Conservation (phyloP, 352 stramenopile species). For the Phytopythium aichiense region DNA sequence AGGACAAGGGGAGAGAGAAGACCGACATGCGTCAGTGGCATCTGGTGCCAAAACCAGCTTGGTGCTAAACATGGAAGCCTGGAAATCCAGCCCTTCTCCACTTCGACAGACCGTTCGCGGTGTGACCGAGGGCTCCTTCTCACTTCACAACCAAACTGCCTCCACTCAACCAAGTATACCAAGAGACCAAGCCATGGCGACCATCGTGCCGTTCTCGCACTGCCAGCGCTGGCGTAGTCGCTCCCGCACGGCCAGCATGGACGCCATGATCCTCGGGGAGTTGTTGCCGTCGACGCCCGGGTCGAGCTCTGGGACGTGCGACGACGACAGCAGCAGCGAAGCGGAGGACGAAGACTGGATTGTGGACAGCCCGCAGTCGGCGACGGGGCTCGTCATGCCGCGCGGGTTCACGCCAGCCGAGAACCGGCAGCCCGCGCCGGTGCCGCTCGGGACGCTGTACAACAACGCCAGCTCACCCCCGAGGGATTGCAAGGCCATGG, state of each 20-base stretch:
- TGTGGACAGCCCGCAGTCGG: slow-evolving; percentile 31
- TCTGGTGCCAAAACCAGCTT: background rate
- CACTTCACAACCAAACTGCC: slow-evolving; percentile 1
- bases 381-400: slow-evolving; percentile 41
- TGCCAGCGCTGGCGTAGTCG: slow-evolving; percentile 44
- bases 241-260: slow-evolving; percentile 45
- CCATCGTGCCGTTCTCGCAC: slow-evolving; percentile 55
- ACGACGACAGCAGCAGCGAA: slow-evolving; percentile 15
- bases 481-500: slow-evolving; percentile 29
- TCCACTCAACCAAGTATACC: background rate
- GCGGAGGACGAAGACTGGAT: slow-evolving; percentile 26
- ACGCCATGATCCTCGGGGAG: slow-evolving; percentile 21
- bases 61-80: background rate
- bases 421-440: slow-evolving; percentile 8
- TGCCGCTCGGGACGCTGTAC: slow-evolving; percentile 4
- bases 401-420: slow-evolving; percentile 24
- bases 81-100: background rate
- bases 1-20: background rate
- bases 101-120: background rate
- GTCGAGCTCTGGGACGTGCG: slow-evolving; percentile 6
- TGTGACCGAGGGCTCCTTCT: background rate
- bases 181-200: slow-evolving; percentile 26
- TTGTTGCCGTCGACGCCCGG: slow-evolving; percentile 5
- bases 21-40: slow-evolving; percentile 7
- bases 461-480: background rate